Conservation (phyloP, 2,329 filamentous ascomycete species). For the Aureobasidium lini region DNA sequence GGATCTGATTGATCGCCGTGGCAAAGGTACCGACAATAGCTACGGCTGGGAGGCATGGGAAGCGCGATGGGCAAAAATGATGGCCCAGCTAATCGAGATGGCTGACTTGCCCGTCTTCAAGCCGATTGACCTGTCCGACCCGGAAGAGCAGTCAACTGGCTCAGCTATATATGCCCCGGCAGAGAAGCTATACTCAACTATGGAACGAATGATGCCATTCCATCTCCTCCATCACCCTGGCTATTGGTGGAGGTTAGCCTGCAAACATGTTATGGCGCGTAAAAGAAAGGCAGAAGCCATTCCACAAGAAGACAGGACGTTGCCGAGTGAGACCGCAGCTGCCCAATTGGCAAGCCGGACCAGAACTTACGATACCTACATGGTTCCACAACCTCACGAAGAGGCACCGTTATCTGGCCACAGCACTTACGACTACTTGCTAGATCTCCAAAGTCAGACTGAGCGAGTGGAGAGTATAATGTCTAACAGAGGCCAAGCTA, state of each 20-base stretch:
- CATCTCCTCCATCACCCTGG: constrained; percentile 54
- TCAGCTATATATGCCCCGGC: constrained; percentile 36
- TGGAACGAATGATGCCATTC: constrained; percentile 49
- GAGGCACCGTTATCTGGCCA: constrained; percentile 42
- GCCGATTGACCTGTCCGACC: constrained; percentile 13
- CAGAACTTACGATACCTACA: constrained; percentile 51
- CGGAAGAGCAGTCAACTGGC: constrained; percentile 14
- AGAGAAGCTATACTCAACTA: constrained; percentile 43
- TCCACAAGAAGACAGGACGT: constrained; percentile 50
- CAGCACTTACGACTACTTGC: constrained; percentile 44
- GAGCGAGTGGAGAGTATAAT: constrained; percentile 43
- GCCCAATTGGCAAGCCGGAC: constrained; percentile 48
- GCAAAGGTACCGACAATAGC: constrained; percentile 68
- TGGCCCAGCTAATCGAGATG: constrained; percentile 52
- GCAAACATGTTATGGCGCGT: constrained; percentile 44
- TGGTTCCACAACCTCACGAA: constrained; percentile 51
- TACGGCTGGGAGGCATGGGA: constrained; percentile 97
- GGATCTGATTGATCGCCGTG: constrained; percentile 72
- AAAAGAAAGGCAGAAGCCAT: constrained; percentile 47
- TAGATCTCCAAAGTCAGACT: constrained; percentile 43
- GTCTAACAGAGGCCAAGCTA: constrained; percentile 42
- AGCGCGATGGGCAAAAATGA: constrained; percentile 58
- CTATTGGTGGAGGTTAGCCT: constrained; percentile 52
- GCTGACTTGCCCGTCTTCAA: constrained; percentile 43
- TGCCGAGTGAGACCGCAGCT: constrained; percentile 49